A percentile compares a stretch with the other conserved stretches of the same genome.
phyloP scores from a whole-genome alignment of 2,329 filamentous ascomycete species.

The Ophiobolus disseminans region DNA sequence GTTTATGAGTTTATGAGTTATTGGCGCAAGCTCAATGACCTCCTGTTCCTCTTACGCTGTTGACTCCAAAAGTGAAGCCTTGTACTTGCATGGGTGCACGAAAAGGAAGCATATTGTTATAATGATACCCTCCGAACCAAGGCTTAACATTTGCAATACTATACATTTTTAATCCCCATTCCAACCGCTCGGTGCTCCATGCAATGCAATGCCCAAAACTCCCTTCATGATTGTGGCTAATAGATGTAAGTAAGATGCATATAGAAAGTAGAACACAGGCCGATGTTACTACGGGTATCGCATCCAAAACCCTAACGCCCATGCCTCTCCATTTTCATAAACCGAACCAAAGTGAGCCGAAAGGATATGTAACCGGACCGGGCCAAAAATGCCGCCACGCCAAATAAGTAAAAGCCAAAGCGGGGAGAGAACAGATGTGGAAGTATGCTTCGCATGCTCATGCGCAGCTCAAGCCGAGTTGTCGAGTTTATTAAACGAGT shows the following conservation, averaged over 20 bases:
- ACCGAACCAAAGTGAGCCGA: conserved; percentile 16
- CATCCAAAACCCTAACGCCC: conserved; percentile 35
- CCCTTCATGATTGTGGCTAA: conserved; percentile 32
- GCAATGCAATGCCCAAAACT: conserved; percentile 41
- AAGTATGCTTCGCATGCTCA: conserved; percentile 10
- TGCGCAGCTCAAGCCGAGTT: conserved; percentile 9
- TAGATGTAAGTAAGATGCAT: conserved; percentile 33
- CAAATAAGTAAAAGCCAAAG: conserved; percentile 33
- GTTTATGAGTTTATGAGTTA: too few species aligned
- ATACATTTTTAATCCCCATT: conserved; percentile 26
- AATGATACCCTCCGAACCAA: conserved; percentile 11
- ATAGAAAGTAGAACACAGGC: conserved; percentile 24
- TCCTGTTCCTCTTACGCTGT: too few species aligned
- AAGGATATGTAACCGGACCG: conserved; percentile 22
- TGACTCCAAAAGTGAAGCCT: too few species aligned
- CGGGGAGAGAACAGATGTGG: conserved; percentile 31
- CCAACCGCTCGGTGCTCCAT: conserved; percentile 21
- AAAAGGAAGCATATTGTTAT: conserved; percentile 9
- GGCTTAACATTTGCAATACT: conserved; percentile 24
- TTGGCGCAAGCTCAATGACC: too few species aligned
- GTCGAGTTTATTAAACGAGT: conserved; percentile 1
- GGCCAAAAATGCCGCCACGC: conserved; percentile 23
- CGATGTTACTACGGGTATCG: conserved; percentile 38
- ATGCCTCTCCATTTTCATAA: conserved; percentile 28
- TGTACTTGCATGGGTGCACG: too few species aligned